Evolutionary conservation across 805 yeast genomes (phyloP).

Genomic region (Cyberlindnera mississippiensis): DNA sequence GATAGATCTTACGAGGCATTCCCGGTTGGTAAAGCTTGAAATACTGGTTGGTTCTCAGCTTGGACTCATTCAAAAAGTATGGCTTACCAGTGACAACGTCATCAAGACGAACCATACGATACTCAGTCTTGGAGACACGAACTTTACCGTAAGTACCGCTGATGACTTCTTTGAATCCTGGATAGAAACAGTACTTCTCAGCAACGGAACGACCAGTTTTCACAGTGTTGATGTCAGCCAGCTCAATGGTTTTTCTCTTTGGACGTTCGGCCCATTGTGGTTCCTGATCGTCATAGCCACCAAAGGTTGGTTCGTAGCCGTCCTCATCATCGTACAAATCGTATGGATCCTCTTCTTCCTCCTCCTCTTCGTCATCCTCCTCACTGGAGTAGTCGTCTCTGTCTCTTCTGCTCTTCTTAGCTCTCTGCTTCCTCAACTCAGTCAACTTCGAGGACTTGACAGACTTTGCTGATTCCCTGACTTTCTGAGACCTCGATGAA

Average conservation of each 20-base stretch:
- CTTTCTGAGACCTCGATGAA: constrained; percentile 26
- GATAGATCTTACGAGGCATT: constrained; percentile 66
- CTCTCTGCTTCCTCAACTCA: constrained; percentile 74
- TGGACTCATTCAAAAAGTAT: constrained; percentile 41
- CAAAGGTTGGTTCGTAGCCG: constrained; percentile 38
- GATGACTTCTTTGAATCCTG: constrained; percentile 68
- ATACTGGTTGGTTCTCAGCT: constrained; percentile 47
- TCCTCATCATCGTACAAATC: constrained; percentile 42
- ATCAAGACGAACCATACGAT: constrained; percentile 81
- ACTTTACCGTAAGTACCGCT: constrained; percentile 78
- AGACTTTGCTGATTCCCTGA: constrained; percentile 30
- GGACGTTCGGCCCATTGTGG: constrained; percentile 47
- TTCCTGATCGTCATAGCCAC: constrained; percentile 39
- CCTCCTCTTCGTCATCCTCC: constrained; percentile 40
- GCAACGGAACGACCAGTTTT: constrained; percentile 76
- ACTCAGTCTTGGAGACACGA: constrained; percentile 65
- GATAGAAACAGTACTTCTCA: constrained; percentile 73
- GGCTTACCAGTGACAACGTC: constrained; percentile 53
- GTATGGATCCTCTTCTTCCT: constrained; percentile 34
- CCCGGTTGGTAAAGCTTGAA: constrained; percentile 80
- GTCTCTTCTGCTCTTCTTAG: constrained; percentile 46
- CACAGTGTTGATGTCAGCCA: constrained; percentile 66
- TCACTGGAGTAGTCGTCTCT: constrained; percentile 40
- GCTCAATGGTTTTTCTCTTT: constrained; percentile 42
- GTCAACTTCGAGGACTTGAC: constrained; percentile 51